These are phyloP conservation scores for Vigna angularis DNA, from an alignment of 306 rosid species.

Conservation along the genomic window DNA sequence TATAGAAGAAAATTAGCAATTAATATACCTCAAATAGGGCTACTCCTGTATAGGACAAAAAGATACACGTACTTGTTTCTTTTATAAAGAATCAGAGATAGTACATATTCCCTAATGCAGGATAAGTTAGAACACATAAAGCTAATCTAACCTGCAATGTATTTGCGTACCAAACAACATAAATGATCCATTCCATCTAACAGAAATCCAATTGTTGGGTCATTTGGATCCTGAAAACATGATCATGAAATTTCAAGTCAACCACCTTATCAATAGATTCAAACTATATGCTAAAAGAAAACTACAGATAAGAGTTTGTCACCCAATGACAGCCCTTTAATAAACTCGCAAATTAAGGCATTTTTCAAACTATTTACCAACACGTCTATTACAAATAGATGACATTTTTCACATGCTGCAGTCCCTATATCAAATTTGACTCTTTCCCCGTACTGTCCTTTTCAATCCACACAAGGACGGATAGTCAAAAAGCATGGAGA, in stretches of 20 bases:
- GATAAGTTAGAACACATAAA: constrained; percentile 30
- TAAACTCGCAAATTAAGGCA: background rate
- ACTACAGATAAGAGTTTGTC: constrained; percentile 5
- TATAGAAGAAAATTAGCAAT: background rate
- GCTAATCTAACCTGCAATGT: constrained; percentile 80
- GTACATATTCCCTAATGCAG: constrained; percentile 26
- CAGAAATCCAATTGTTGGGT: constrained; percentile 94
- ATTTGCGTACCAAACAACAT: constrained; percentile 96
- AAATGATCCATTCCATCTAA: constrained; percentile 95
- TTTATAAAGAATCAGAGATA: background rate
- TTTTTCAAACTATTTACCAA: constrained; percentile 21
- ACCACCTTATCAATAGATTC: constrained; percentile 40
- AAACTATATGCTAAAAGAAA: constrained; percentile 35
- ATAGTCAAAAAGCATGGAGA: background rate
- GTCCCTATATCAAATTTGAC: constrained; percentile 8
- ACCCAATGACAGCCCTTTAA: constrained; percentile 25
- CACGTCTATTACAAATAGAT: background rate
- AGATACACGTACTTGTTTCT: background rate
- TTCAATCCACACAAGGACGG: constrained; percentile 1
- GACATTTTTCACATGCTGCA: background rate
- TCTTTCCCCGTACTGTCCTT: constrained; percentile 8
- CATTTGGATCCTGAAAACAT: constrained; percentile 87
- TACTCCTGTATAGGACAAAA: background rate
- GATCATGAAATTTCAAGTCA: constrained; percentile 43
- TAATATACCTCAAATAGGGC: background rate